phyloP scores from a whole-genome alignment of 148 eudicot species.

The Rheum nobile region DNA sequence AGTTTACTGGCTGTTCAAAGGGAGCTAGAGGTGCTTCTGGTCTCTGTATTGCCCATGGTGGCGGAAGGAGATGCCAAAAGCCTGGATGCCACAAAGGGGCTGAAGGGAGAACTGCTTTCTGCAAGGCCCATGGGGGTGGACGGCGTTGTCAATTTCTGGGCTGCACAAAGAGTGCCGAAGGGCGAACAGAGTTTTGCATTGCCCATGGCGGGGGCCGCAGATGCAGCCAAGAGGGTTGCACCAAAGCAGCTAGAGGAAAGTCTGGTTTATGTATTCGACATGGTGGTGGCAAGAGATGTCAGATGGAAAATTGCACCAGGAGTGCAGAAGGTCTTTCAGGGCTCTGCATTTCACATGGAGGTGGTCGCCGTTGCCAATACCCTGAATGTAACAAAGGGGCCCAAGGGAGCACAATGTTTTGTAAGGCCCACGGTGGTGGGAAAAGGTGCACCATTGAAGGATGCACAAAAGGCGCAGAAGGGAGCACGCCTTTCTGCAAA shows the following conservation, averaged over 20 bases:
- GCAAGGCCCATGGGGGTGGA: slow-evolving; percentile 99
- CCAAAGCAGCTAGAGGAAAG: slow-evolving; percentile 64
- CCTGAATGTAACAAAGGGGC: slow-evolving; percentile 62
- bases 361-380: slow-evolving; percentile 67
- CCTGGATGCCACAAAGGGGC: slow-evolving; percentile 88
- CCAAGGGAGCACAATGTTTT: slow-evolving; percentile 65
- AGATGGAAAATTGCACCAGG: slow-evolving; percentile 43
- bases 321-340: slow-evolving; percentile 67
- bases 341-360: slow-evolving; percentile 73
- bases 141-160: slow-evolving; percentile 74
- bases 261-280: slow-evolving; percentile 74
- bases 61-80: slow-evolving; percentile 88
- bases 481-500: slow-evolving; percentile 63
- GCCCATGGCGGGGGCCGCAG: slow-evolving; percentile 78
- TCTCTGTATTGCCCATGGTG: slow-evolving; percentile 95
- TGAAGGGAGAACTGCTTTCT: slow-evolving; percentile 87
- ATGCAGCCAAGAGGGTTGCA: slow-evolving; percentile 50
- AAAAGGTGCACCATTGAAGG: slow-evolving; percentile 54
- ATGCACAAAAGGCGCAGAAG: slow-evolving; percentile 74
- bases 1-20: slow-evolving; percentile 64
- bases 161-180: slow-evolving; percentile 80
- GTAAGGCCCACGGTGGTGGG: slow-evolving; percentile 79
- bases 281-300: slow-evolving; percentile 81
- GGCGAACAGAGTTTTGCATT: slow-evolving; percentile 57
- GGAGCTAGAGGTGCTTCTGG: slow-evolving; percentile 97